Base-by-base conservation (phyloP, 805 yeast genomes). In the Maudiozyma serrabonitensis region DNA sequence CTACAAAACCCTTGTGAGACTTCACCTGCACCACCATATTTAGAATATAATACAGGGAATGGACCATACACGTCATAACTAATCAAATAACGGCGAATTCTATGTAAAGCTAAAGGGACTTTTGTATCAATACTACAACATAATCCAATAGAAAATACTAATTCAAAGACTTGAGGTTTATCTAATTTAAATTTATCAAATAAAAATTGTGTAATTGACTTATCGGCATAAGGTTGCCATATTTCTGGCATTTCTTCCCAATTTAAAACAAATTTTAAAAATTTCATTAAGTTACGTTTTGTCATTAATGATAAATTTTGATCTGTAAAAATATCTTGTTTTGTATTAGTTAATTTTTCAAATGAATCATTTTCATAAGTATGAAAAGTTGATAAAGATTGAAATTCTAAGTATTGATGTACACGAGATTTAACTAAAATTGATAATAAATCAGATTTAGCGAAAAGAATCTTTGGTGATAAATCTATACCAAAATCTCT, bases 21-120 rank as follows among this genome's bases (percentile, higher is more conserved):
- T 68, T 91, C 99, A 47, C 98, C 96, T 0, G 95, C 90, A 2
- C 96, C 95, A 50, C 98, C 99, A 69, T 82, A 91, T 72, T 88
- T 91, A 46, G 95, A 85, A 58, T 83, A 83, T 71, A 91, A 74
- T 12, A 87, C 95, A 2, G 99, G 97, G 75, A 93, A 91, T 54
- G 81, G 84, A 13, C 99, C 99, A 66, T 90, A 93, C 4, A 90
- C 87, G 58, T 90, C 95, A 62, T 87, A 83, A 16, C 96, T 86
- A 8, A 80, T 71, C 53, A 93, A 71, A 62, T 88, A 93, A 49
- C 97, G 76, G 64, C 86, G 82, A 50, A 91, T 88, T 55, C 93
- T 78, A 15, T 84, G 76, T 41, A 93, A 67, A 1, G 95, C 98
- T 52, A 78, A 82, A 0, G 84, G 79, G 1, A 95, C 83, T 35